Evolutionary conservation across 768 basidiomycete species (phyloP).

Genomic region (Pulveroboletus sp.): DNA sequence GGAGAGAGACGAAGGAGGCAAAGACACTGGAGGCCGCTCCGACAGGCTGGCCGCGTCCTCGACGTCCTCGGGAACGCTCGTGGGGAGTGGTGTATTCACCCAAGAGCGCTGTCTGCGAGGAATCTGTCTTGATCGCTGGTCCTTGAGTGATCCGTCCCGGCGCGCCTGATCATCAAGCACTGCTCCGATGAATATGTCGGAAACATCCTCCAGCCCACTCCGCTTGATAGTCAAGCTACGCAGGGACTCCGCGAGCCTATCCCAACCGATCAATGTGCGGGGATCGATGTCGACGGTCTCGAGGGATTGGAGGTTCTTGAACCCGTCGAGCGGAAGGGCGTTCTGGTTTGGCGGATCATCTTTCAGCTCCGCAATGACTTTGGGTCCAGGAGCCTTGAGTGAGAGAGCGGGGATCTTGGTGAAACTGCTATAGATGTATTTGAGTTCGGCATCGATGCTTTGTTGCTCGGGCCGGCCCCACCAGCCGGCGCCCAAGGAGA

Average conservation of each 20-base stretch:
- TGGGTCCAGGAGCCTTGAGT: constrained; percentile 61
- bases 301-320: constrained; percentile 80
- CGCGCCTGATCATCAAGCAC: constrained; percentile 74
- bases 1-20: constrained; percentile 43
- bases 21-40: constrained; percentile 20
- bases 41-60: constrained; percentile 24
- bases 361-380: constrained; percentile 64
- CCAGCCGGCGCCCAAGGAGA: constrained; percentile 74
- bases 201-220: constrained; percentile 79
- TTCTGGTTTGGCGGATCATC: constrained; percentile 69
- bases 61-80: constrained; percentile 54
- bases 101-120: constrained; percentile 46
- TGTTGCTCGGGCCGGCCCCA: constrained; percentile 62
- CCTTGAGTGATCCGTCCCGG: constrained; percentile 52
- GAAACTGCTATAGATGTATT: constrained; percentile 85
- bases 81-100: constrained; percentile 49
- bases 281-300: constrained; percentile 83
- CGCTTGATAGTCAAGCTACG: constrained; percentile 71
- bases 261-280: constrained; percentile 80
- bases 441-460: constrained; percentile 70
- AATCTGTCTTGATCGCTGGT: constrained; percentile 45
- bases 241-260: constrained; percentile 66
- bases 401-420: constrained; percentile 83
- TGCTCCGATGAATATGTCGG: constrained; percentile 72
- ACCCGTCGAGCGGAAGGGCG: constrained; percentile 77